phyloP scores from a whole-genome alignment of 1,139 yeast species.

The Geotrichum siamense region DNA sequence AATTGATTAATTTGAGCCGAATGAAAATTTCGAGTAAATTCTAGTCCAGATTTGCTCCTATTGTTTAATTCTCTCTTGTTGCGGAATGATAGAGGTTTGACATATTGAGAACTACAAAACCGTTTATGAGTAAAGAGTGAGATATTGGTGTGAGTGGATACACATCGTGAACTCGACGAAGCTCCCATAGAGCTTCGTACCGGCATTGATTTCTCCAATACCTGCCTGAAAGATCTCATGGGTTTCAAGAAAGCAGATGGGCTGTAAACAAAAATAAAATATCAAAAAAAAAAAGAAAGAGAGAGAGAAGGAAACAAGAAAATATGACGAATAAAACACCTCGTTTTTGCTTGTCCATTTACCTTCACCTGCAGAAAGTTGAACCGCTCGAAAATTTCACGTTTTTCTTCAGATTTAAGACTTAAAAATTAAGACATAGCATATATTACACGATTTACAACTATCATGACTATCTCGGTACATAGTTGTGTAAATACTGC shows the following conservation, averaged over 20 bases:
- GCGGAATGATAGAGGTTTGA: neutral
- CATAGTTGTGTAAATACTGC: no score
- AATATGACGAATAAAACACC: no score
- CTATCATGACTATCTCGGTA: no score
- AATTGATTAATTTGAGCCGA: constrained; percentile 2
- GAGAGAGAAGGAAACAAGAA: no score
- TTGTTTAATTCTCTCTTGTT: neutral
- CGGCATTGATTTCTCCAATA: neutral
- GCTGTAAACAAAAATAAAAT: neutral
- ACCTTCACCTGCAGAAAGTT: no score
- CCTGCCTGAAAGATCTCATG: neutral
- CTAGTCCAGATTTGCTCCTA: neutral
- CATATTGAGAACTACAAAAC: neutral
- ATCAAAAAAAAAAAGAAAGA: neutral
- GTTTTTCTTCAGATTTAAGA: no score
- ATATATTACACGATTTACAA: no score
- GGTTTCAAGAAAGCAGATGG: neutral
- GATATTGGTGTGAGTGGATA: neutral
- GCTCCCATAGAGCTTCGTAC: neutral
- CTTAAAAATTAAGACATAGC: no score
- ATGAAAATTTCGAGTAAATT: constrained; percentile 3
- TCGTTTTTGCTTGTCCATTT: no score
- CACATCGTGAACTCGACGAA: neutral
- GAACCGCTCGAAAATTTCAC: no score
- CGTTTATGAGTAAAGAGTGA: neutral